Evolutionary conservation across 2,329 filamentous ascomycete species (phyloP).

Genomic region (Boeremia exigua): DNA sequence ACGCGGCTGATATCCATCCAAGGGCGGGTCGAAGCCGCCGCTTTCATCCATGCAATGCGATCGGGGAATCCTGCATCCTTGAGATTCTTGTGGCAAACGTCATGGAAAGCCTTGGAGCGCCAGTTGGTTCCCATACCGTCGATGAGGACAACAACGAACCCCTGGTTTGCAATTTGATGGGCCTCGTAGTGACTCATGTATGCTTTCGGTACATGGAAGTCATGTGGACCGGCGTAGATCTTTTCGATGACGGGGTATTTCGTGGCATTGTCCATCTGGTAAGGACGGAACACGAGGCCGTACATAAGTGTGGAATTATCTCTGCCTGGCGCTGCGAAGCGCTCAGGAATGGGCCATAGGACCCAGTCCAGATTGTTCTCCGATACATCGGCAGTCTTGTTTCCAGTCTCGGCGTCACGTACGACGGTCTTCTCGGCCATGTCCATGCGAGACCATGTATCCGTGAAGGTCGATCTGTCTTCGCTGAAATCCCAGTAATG

Average conservation of each 20-base stretch:
- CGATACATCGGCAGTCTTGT: slow-evolving; percentile 21
- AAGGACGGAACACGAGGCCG: slow-evolving; percentile 34
- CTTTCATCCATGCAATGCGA: slow-evolving; percentile 38
- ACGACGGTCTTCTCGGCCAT: slow-evolving; percentile 27
- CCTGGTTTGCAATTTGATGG: slow-evolving; percentile 29
- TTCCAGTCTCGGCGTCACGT: slow-evolving; percentile 30
- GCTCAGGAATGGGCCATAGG: slow-evolving; percentile 31
- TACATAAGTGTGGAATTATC: slow-evolving; percentile 34
- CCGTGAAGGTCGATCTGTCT: slow-evolving; percentile 26
- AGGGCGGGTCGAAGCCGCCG: slow-evolving; percentile 28
- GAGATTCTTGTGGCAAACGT: slow-evolving; percentile 35
- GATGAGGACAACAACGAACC: slow-evolving; percentile 35
- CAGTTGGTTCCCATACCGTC: slow-evolving; percentile 41
- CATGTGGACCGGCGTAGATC: slow-evolving; percentile 36
- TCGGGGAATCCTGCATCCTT: slow-evolving; percentile 38
- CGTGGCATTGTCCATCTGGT: slow-evolving; percentile 29
- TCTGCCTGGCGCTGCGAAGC: slow-evolving; percentile 31
- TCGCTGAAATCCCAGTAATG: slow-evolving; percentile 26
- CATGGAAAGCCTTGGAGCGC: slow-evolving; percentile 40
- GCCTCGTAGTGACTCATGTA: slow-evolving; percentile 20
- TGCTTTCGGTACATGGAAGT: slow-evolving; percentile 32
- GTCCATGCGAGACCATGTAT: slow-evolving; percentile 37
- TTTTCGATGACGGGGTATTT: slow-evolving; percentile 37
- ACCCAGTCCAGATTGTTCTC: slow-evolving; percentile 23
- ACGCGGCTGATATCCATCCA: slow-evolving; percentile 35